Conservation (phyloP, 129 eudicot genomes). For the Helianthus annuus region DNA sequence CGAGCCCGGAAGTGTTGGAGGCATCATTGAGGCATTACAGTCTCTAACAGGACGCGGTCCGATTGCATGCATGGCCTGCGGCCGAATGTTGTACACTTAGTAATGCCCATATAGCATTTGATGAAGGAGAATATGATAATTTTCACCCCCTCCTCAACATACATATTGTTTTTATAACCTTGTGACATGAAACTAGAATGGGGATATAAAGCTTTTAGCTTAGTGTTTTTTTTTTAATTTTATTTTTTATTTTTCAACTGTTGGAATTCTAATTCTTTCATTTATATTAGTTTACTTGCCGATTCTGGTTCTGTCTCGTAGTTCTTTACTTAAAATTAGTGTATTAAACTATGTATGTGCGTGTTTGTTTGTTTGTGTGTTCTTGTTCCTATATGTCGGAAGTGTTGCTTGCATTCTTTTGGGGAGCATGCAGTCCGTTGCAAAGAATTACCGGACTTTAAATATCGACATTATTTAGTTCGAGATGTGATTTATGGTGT, state of each 20-base stretch:
- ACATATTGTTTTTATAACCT: conserved; percentile 22
- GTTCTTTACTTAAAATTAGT: too few species aligned
- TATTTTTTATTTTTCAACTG: conserved; percentile 16
- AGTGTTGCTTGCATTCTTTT: too few species aligned
- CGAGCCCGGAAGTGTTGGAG: conserved; percentile 76
- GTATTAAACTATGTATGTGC: too few species aligned
- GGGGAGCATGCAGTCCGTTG: too few species aligned
- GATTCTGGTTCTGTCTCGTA: neutral
- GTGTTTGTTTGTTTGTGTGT: too few species aligned
- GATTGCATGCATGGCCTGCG: neutral
- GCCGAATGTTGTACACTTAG: conserved; percentile 39
- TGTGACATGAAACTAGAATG: conserved; percentile 30
- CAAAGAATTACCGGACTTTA: too few species aligned
- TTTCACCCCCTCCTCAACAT: conserved; percentile 37
- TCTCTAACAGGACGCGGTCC: conserved; percentile 32
- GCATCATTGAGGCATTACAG: conserved; percentile 80
- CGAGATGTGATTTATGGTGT: too few species aligned
- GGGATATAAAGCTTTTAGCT: conserved; percentile 35
- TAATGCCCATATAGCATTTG: conserved; percentile 36
- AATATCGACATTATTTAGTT: too few species aligned
- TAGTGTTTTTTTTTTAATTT: conserved; percentile 12
- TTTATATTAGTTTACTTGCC: conserved; percentile 25
- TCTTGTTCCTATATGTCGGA: too few species aligned
- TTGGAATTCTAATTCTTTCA: conserved; percentile 39
- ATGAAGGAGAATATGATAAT: conserved; percentile 39